Conservation (phyloP, 352 stramenopile genomes). For the Hyaloperonospora brassicae region DNA sequence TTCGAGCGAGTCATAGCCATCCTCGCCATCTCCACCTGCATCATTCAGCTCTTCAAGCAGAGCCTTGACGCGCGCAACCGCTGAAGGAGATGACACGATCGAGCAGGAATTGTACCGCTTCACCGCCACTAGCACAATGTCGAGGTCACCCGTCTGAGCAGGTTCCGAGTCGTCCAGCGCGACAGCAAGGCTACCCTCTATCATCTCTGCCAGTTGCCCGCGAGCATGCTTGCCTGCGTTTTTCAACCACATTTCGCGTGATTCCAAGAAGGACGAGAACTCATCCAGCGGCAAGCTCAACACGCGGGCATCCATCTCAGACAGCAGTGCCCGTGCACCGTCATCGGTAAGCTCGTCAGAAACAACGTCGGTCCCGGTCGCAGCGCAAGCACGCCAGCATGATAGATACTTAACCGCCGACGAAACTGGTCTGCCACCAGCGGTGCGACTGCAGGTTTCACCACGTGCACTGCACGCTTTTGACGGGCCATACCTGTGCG, state of each 20-base stretch:
- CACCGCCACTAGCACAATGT: conserved; percentile 45
- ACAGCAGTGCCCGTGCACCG: conserved; percentile 49
- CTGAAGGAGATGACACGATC: conserved; percentile 46
- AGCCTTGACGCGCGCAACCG: conserved; percentile 62
- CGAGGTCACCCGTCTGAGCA: conserved; percentile 59
- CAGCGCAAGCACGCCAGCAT: conserved; percentile 51
- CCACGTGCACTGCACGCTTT: conserved; percentile 56
- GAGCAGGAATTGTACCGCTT: conserved; percentile 79
- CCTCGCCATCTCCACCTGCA: conserved; percentile 38
- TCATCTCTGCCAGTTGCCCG: conserved; percentile 38
- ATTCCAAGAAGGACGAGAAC: conserved; percentile 52
- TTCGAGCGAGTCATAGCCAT: conserved; percentile 76
- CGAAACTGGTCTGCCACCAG: conserved; percentile 33
- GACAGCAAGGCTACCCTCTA: conserved; percentile 54
- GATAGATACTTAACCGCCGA: conserved; percentile 50
- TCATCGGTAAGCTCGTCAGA: conserved; percentile 56
- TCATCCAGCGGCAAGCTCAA: conserved; percentile 53
- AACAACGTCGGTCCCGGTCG: conserved; percentile 21
- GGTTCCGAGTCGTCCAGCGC: conserved; percentile 79
- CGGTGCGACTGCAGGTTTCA: conserved; percentile 43
- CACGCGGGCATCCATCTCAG: conserved; percentile 40
- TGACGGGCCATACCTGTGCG: conserved; percentile 55
- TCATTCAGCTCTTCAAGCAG: conserved; percentile 64
- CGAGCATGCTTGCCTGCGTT: conserved; percentile 53
- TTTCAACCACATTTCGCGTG: conserved; percentile 72